Evolutionary conservation across 106 monocot genomes (phyloP).

Genomic region (Acanthochlamys bracteata): DNA sequence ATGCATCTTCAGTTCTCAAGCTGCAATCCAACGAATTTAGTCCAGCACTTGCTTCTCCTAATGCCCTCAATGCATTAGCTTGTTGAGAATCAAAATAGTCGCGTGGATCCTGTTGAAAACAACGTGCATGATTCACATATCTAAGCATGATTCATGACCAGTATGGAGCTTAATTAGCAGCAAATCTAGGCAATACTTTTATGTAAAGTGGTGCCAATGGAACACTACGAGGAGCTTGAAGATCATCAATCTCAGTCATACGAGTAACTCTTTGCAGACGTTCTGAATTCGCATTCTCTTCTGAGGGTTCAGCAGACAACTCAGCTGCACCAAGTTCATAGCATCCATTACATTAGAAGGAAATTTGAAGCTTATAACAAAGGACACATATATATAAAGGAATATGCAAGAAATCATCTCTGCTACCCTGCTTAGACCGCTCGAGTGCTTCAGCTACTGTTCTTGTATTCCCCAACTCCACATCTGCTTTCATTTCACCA

Average conservation of each 20-base stretch:
- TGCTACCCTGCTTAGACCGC: conserved; percentile 74
- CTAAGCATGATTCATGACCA: not conserved
- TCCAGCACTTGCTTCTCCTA: conserved; percentile 41
- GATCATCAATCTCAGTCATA: conserved; percentile 94
- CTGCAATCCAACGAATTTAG: conserved; percentile 24
- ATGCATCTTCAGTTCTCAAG: conserved; percentile 51
- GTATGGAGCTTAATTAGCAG: not conserved
- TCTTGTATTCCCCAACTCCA: conserved; percentile 73
- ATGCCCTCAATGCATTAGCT: conserved; percentile 62
- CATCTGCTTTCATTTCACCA: conserved; percentile 52
- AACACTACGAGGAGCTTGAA: conserved; percentile 51
- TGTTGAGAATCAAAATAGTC: conserved; percentile 98
- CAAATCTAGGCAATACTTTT: conserved; percentile 38
- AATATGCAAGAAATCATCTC: not conserved
- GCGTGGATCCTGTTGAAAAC: conserved; percentile 68
- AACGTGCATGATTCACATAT: not conserved
- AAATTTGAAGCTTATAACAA: too few relatives aligned
- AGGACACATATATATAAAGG: too few relatives aligned
- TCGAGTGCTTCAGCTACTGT: conserved; percentile 95
- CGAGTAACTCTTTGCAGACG: conserved; percentile 50
- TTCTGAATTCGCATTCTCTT: conserved; percentile 50
- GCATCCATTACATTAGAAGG: not conserved
- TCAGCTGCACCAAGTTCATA: conserved; percentile 11
- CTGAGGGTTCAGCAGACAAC: conserved; percentile 36
- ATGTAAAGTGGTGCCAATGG: conserved; percentile 79